Percentiles rank a stretch among this genome's conserved stretches.
Evolutionary conservation across 345 rosid species (phyloP).

Genomic region (Adansonia digitata): DNA sequence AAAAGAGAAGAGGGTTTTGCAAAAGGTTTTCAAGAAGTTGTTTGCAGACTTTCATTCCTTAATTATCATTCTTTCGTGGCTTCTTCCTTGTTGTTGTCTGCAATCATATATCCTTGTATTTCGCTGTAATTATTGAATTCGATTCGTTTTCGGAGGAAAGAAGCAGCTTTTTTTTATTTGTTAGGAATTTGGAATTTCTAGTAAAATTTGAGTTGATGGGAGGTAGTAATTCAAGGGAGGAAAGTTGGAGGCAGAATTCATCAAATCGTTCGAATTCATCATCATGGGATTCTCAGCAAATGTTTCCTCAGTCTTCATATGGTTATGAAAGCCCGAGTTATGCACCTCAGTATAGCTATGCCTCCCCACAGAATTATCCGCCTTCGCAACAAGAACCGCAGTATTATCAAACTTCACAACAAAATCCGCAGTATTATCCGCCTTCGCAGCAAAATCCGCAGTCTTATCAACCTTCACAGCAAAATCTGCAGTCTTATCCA

Average conservation of each 20-base stretch:
- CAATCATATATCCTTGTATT: background rate
- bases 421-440: slow-evolving; percentile 23
- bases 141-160: slow-evolving; percentile 5
- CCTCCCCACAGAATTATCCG: slow-evolving; percentile 31
- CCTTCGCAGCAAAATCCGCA: slow-evolving; percentile 27
- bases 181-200: slow-evolving; percentile 13
- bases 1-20: background rate
- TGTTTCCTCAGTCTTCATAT: slow-evolving; percentile 33
- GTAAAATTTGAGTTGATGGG: slow-evolving; percentile 72
- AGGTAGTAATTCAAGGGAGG: slow-evolving; percentile 49
- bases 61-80: background rate
- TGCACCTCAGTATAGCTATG: slow-evolving; percentile 31
- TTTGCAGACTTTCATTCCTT: background rate
- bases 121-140: background rate
- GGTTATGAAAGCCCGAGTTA: slow-evolving; percentile 41
- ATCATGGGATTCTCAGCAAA: slow-evolving; percentile 42
- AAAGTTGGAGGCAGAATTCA: slow-evolving; percentile 40
- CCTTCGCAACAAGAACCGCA: slow-evolving; percentile 12
- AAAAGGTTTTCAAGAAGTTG: background rate
- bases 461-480: slow-evolving; percentile 30
- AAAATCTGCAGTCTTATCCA: slow-evolving; percentile 21
- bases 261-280: slow-evolving; percentile 37
- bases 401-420: slow-evolving; percentile 30
- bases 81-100: background rate
- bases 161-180: slow-evolving; percentile 1